phyloP scores from a whole-genome alignment of 148 eudicot species.

The Euryodendron excelsum region DNA sequence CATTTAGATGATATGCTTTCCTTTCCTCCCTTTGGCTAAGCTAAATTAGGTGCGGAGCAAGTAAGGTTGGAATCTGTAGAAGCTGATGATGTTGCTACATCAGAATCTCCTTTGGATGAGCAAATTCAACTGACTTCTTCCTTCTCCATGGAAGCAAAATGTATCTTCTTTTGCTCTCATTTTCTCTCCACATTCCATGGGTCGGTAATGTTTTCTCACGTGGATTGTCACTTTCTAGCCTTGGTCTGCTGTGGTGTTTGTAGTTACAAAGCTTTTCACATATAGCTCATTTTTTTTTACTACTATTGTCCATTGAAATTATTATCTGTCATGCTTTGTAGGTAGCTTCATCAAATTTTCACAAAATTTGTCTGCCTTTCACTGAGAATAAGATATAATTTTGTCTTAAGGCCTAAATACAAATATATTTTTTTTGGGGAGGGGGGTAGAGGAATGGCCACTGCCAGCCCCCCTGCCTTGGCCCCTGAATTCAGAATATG shows the following conservation, averaged over 20 bases:
- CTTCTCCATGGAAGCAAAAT: slow-evolving; percentile 24
- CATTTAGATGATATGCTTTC: slow-evolving; percentile 7
- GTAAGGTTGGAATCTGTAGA: slow-evolving; percentile 21
- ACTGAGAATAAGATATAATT: too few relatives aligned
- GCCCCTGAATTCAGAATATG: background rate
- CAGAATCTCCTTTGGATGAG: slow-evolving; percentile 23
- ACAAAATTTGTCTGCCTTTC: too few relatives aligned
- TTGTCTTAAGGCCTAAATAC: too few relatives aligned
- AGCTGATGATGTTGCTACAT: slow-evolving; percentile 31
- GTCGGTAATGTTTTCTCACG: too few relatives aligned
- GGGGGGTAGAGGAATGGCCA: too few relatives aligned
- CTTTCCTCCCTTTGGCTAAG: slow-evolving; percentile 35
- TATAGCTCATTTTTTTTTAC: background rate
- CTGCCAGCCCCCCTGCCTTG: too few relatives aligned
- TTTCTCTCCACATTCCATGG: too few relatives aligned
- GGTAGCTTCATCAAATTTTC: too few relatives aligned
- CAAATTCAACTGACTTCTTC: slow-evolving; percentile 19
- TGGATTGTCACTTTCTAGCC: too few relatives aligned
- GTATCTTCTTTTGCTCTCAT: slow-evolving; percentile 21
- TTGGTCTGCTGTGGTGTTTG: too few relatives aligned
- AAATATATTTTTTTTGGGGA: too few relatives aligned
- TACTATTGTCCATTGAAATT: background rate
- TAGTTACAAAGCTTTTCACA: background rate
- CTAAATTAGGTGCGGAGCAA: slow-evolving; percentile 29
- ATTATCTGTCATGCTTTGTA: too few relatives aligned